Evolutionary conservation across 345 rosid species (phyloP), one percentile per base, ranked within the genome.

Genomic region (Arabidopsis arenosa): DNA sequence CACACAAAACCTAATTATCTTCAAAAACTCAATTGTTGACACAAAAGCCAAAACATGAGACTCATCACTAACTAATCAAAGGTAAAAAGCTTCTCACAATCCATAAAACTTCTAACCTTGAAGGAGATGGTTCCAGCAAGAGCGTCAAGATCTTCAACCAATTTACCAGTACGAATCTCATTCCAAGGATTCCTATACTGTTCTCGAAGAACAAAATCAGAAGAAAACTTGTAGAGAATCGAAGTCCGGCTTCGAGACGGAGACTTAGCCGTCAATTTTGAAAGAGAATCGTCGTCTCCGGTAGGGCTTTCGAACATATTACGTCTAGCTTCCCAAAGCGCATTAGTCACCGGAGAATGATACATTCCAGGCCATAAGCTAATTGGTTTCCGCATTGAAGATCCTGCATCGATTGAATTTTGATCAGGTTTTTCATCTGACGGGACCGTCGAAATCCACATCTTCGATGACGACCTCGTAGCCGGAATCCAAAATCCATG

Each of bases 331-430:
- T 91, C 96, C 97, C 98, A 93, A 0, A 93, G 81, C 75, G 97
- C 97, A 67, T 93, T 91, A 48, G 97, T 89, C 1, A 91, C 98
- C 3, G 98, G 97, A 1, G 98, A 91, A 66, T 89, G 95, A 79
- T 93, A 93, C 93, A 91, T 91, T 63, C 98, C 96, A 54, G 98
- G 98, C 98, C 98, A 93, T 40, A 93, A 75, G 79, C 96, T 89
- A 54, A 93, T 76, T 0, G 98, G 97, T 80, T 81, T 89, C 8
- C 97, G 77, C 56, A 91, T 84, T 0, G 96, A 91, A 70, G 96
- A 88, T 10, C 96, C 92, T 7, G 98, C 97, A 37, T 91, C 97
- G 45, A 89, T 91, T 51, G 93, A 85, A 14, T 37, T 37, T 7
- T 18, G 75, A 5, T 68, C 75, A 6, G 67, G 11, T 0, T 0